Evolutionary conservation across 2,329 filamentous ascomycete species (phyloP).

Genomic region (Aspergillus bombycis): DNA sequence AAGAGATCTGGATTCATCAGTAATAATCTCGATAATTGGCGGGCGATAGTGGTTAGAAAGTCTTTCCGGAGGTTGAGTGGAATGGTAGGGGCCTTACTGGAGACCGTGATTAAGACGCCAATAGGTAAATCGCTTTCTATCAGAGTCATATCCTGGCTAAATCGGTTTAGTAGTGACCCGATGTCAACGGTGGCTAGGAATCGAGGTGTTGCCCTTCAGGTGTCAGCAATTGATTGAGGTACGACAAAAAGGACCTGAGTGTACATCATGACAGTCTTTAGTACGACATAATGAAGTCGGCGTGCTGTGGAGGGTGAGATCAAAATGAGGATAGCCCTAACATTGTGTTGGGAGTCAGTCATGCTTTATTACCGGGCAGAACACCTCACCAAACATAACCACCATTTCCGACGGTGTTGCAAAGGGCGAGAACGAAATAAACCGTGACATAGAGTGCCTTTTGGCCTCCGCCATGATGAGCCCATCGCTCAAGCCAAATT

Average conservation of each 20-base stretch:
- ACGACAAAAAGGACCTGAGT: background rate
- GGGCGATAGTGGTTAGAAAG: background rate
- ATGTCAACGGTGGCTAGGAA: background rate
- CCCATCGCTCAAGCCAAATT: slow-evolving; percentile 1
- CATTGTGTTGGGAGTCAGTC: background rate
- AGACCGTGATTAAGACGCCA: background rate
- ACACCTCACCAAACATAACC: slow-evolving; percentile 4
- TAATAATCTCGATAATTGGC: background rate
- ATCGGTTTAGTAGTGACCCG: background rate
- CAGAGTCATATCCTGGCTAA: slow-evolving; percentile 1
- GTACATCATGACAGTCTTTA: slow-evolving; percentile 7
- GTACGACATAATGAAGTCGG: background rate
- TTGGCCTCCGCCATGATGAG: background rate
- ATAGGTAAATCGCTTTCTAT: slow-evolving; percentile 7
- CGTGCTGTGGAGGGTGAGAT: slow-evolving; percentile 4
- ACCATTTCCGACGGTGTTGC: slow-evolving; percentile 1
- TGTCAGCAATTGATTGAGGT: no score
- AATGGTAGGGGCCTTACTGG: background rate
- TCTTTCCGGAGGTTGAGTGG: no score
- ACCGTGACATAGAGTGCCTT: slow-evolving; percentile 2
- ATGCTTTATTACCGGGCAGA: background rate
- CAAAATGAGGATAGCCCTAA: slow-evolving; percentile 7
- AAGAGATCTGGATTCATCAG: no score
- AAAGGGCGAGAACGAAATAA: background rate
- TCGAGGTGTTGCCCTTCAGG: background rate